These are phyloP conservation scores for Malus orientalis DNA, from an alignment of 306 rosid genomes.

Conservation along the genomic window DNA sequence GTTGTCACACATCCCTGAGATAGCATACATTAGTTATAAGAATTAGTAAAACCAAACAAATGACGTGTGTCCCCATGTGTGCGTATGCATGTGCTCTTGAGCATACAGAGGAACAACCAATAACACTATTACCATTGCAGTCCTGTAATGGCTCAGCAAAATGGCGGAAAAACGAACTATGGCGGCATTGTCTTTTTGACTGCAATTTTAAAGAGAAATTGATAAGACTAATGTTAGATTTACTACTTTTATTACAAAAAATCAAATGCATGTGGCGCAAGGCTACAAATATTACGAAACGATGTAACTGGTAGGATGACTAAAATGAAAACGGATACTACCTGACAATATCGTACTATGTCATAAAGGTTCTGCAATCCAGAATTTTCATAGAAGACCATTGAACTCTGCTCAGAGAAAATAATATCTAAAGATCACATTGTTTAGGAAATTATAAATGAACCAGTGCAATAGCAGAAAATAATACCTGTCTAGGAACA, in stretches of 20 bases:
- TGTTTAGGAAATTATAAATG: conserved; percentile 4
- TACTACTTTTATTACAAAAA: not conserved
- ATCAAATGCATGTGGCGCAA: not conserved
- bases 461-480: not conserved
- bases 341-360: conserved; percentile 86
- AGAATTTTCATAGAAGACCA: conserved; percentile 91
- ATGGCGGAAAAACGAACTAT: conserved; percentile 68
- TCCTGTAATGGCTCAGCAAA: conserved; percentile 90
- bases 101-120: not conserved
- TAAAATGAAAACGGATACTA: conserved; percentile 12
- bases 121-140: conserved; percentile 58
- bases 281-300: not conserved
- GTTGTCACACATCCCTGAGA: conserved; percentile 86
- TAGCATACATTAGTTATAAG: not conserved
- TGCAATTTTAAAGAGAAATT: conserved; percentile 26
- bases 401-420: conserved; percentile 71
- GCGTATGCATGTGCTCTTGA: not conserved
- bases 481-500: conserved; percentile 77
- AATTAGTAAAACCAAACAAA: not conserved
- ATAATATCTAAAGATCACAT: conserved; percentile 4
- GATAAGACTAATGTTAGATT: not conserved
- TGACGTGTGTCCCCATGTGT: not conserved
- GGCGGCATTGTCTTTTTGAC: conserved; percentile 80
- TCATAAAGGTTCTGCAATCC: conserved; percentile 91
- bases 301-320: not conserved